These are phyloP conservation scores for Kodamaea leandrae DNA, from an alignment of 805 yeast species.

Conservation along the genomic window DNA sequence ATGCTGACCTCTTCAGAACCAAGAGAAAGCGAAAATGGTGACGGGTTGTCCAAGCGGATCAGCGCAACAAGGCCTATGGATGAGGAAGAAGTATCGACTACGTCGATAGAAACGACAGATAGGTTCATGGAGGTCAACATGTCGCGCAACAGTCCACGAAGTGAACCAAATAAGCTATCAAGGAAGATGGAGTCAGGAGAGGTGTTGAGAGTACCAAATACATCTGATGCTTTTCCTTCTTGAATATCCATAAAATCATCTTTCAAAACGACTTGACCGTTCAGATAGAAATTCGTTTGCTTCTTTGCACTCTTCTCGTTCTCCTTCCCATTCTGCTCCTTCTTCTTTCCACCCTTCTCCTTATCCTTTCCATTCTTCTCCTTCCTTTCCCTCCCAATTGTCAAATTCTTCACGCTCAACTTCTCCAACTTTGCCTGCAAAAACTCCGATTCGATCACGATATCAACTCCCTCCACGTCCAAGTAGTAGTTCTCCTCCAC, in stretches of 20 bases:
- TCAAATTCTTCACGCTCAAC: constrained; percentile 8
- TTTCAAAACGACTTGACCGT: too few relatives aligned
- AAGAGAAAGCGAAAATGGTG: constrained; percentile 22
- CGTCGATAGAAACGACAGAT: too few relatives aligned
- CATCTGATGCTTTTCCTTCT: too few relatives aligned
- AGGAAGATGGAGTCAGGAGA: too few relatives aligned
- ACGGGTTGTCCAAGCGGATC: constrained; percentile 33
- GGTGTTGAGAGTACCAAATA: too few relatives aligned
- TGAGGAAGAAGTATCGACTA: constrained; percentile 13
- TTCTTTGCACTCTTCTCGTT: neutral
- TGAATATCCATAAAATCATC: too few relatives aligned
- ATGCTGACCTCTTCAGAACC: constrained; percentile 21
- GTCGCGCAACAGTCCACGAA: constrained; percentile 15
- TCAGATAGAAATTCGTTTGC: too few relatives aligned
- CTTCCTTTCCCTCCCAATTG: neutral
- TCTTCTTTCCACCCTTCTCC: neutral
- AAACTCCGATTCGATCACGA: constrained; percentile 11
- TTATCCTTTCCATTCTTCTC: neutral
- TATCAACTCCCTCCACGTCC: constrained; percentile 15
- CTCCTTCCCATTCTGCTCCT: neutral
- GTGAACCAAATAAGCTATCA: too few relatives aligned
- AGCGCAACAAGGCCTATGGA: constrained; percentile 16
- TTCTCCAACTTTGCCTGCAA: constrained; percentile 4
- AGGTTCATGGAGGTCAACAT: constrained; percentile 27
- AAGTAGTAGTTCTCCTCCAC: constrained; percentile 4